Base-by-base conservation (phyloP, 805 yeast genomes). In the Candida saitoana region DNA sequence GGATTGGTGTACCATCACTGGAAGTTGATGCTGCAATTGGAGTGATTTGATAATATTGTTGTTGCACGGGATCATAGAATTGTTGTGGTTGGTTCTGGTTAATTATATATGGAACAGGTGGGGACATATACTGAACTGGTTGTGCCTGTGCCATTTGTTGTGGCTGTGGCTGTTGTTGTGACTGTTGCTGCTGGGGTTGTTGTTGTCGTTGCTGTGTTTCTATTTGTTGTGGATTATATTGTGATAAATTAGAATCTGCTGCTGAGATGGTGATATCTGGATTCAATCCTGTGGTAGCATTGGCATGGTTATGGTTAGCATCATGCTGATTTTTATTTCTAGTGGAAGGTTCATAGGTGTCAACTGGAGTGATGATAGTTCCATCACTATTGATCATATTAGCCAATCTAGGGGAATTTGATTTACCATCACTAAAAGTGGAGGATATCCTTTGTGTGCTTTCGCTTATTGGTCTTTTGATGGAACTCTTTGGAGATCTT, bases 361-460 rank as follows among this genome's bases (percentile, higher is more conserved):
- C 73, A 12, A 66, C 58, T 0, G 73, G 71, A 1, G 74, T 63
- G 18, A 68, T 65, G 8, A 67, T 63, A 3, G 75, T 69, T 2
- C 74, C 74, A 43, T 69, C 75, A 48, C 74, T 67, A 43, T 69
- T 69, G 37, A 69, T 68, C 63, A 68, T 60, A 48, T 67, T 69
- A 34, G 66, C 51, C 30, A 67, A 51, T 38, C 63, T 56, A 8
- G 73, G 73, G 4, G 71, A 65, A 27, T 57, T 60, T 42, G 51
- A 56, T 39, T 59, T 60, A 44, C 53, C 57, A 24, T 62, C 57
- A 2, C 71, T 63, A 41, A 67, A 67, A 1, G 73, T 65, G 2
- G 71, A 64, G 6, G 71, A 61, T 38, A 66, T 53, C 18, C 72
- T 45, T 25, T 56, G 58, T 5, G 62, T 50, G 2, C 58, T 46